These are phyloP conservation scores for Eucalyptus curtisii DNA, from an alignment of 345 rosid genomes.

Conservation along the genomic window DNA sequence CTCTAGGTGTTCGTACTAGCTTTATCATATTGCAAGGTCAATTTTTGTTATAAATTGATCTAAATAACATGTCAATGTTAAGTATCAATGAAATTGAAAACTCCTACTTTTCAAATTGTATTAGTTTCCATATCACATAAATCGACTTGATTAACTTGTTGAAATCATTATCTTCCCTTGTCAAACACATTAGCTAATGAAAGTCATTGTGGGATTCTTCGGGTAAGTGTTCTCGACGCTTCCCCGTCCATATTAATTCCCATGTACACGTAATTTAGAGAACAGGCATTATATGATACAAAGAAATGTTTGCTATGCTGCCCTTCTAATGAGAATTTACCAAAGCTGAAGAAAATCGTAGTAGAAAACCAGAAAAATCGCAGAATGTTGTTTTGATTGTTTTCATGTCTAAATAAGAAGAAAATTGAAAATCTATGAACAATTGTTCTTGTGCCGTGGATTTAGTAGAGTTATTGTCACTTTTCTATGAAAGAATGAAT, in stretches of 20 bases:
- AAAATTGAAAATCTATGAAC: not conserved
- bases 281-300: not conserved
- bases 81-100: not conserved
- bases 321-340: not conserved
- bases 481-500: not conserved
- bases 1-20: too few relatives aligned
- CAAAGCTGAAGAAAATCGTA: not conserved
- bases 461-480: not conserved
- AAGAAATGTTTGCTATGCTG: not conserved
- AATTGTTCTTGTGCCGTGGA: not conserved
- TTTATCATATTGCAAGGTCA: not conserved
- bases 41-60: not conserved
- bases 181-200: not conserved
- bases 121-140: not conserved
- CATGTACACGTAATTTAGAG: not conserved
- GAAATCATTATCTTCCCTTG: not conserved
- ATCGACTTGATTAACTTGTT: not conserved
- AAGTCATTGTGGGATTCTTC: not conserved
- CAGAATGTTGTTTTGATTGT: not conserved
- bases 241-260: not conserved
- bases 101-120: not conserved
- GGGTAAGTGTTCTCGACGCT: not conserved
- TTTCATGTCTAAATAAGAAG: not conserved
- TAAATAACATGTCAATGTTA: not conserved
- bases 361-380: not conserved